Conservation (phyloP, 1,139 yeast genomes). For the Kodamaea ohmeri region DNA sequence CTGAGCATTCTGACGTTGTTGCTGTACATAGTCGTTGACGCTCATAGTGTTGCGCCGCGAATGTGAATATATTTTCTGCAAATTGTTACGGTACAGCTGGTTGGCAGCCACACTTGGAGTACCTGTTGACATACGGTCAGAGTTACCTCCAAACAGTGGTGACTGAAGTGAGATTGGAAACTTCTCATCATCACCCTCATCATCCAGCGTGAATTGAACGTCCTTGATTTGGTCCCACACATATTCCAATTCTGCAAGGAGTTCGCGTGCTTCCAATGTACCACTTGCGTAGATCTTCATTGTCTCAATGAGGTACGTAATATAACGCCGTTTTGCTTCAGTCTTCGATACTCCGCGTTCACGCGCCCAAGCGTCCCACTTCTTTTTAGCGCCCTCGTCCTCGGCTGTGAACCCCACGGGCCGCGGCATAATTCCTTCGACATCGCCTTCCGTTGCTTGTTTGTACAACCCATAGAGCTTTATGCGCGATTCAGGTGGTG, state of each 20-base stretch:
- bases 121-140: conserved; percentile 38
- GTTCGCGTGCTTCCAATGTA: conserved; percentile 64
- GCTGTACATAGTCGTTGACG: conserved; percentile 38
- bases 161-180: conserved; percentile 34
- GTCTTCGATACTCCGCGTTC: conserved; percentile 69
- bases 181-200: conserved; percentile 22
- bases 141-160: conserved; percentile 34
- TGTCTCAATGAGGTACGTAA: conserved; percentile 65
- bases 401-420: conserved; percentile 61
- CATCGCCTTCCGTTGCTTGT: conserved; percentile 87
- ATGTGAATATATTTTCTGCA: conserved; percentile 46
- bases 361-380: conserved; percentile 85
- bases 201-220: conserved; percentile 36
- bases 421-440: conserved; percentile 61
- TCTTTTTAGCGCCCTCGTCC: conserved; percentile 65
- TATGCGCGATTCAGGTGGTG: conserved; percentile 72
- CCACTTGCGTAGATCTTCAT: conserved; percentile 72
- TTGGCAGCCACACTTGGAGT: conserved; percentile 38
- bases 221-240: conserved; percentile 76
- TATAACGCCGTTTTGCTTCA: conserved; percentile 73
- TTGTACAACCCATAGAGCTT: conserved; percentile 78
- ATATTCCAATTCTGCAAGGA: conserved; percentile 63
- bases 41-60: conserved; percentile 43
- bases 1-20: conserved; percentile 28
- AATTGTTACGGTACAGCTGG: conserved; percentile 34